These are phyloP conservation scores for Xylaria sp. DNA, from an alignment of 2,329 filamentous ascomycete genomes.

Conservation along the genomic window DNA sequence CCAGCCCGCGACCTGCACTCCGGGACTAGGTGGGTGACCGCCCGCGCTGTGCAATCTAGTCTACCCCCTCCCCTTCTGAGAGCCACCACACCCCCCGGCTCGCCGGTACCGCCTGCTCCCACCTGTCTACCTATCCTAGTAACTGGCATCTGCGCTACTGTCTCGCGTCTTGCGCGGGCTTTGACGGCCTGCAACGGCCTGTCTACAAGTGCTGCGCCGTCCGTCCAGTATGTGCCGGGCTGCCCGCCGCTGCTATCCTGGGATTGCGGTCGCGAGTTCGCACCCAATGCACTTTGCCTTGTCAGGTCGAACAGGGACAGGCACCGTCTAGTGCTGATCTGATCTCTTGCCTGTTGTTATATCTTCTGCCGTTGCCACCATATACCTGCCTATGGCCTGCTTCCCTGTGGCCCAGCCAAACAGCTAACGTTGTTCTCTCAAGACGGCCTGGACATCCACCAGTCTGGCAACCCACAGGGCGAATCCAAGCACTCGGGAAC, in stretches of 20 bases:
- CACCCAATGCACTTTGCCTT: slow-evolving; percentile 1
- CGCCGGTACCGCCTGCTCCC: slow-evolving; percentile 33
- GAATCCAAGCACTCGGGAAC: slow-evolving; percentile 43
- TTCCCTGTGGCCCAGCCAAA: slow-evolving; percentile 23
- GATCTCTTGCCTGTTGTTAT: slow-evolving; percentile 21
- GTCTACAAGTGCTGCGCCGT: slow-evolving; percentile 22
- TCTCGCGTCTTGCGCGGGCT: slow-evolving; percentile 27
- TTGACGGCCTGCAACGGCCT: slow-evolving; percentile 24
- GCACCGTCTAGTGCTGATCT: slow-evolving; percentile 17
- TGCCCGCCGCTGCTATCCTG: not conserved
- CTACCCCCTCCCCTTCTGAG: slow-evolving; percentile 13
- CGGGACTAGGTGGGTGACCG: slow-evolving; percentile 35
- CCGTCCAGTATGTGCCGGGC: slow-evolving; percentile 9
- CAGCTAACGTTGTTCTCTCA: slow-evolving; percentile 28
- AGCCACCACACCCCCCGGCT: slow-evolving; percentile 37
- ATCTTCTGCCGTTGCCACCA: slow-evolving; percentile 13
- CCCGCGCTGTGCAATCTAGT: slow-evolving; percentile 25
- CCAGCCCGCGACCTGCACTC: slow-evolving; percentile 31
- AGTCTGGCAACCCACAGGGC: slow-evolving; percentile 39
- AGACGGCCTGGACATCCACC: slow-evolving; percentile 37
- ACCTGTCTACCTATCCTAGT: slow-evolving; percentile 20
- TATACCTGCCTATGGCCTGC: slow-evolving; percentile 10
- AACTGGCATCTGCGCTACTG: slow-evolving; percentile 29
- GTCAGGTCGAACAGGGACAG: slow-evolving; percentile 7
- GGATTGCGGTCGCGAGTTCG: slow-evolving; percentile 7